These are phyloP conservation scores for Myxozyma nipponensis DNA, from an alignment of 805 yeast genomes.

Conservation along the genomic window DNA sequence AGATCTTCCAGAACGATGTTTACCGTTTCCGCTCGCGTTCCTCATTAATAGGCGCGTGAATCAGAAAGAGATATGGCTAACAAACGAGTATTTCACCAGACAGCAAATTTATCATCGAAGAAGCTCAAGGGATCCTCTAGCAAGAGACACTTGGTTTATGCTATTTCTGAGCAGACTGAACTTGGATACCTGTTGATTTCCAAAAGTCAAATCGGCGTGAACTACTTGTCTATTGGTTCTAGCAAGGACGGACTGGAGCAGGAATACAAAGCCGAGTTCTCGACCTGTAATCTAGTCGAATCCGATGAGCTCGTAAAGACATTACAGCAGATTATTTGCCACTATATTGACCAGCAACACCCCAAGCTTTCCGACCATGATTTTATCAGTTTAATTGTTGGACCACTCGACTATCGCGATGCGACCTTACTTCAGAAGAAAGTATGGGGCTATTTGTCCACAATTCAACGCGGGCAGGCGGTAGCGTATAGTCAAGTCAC, in stretches of 20 bases:
- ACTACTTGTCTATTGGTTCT: neutral
- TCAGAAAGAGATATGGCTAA: no score
- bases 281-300: neutral
- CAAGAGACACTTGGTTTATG: no score
- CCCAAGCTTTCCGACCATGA: neutral
- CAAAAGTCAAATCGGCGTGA: neutral
- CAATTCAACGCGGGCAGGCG: neutral
- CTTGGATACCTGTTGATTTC: slow-evolving; percentile 1
- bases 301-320: neutral
- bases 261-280: neutral
- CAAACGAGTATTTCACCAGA: no score
- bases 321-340: neutral
- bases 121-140: no score
- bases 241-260: neutral
- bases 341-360: neutral
- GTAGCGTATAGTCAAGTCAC: slow-evolving; percentile 1
- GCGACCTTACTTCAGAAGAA: neutral
- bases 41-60: no score
- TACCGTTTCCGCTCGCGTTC: no score
- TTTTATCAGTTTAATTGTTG: neutral
- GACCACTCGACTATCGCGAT: slow-evolving; percentile 1
- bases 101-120: no score
- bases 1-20: no score
- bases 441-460: slow-evolving; percentile 3
- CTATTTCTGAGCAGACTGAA: neutral